These are phyloP conservation scores for Colletotrichum paranaense DNA, from an alignment of 2,329 filamentous ascomycete species.

Conservation along the genomic window DNA sequence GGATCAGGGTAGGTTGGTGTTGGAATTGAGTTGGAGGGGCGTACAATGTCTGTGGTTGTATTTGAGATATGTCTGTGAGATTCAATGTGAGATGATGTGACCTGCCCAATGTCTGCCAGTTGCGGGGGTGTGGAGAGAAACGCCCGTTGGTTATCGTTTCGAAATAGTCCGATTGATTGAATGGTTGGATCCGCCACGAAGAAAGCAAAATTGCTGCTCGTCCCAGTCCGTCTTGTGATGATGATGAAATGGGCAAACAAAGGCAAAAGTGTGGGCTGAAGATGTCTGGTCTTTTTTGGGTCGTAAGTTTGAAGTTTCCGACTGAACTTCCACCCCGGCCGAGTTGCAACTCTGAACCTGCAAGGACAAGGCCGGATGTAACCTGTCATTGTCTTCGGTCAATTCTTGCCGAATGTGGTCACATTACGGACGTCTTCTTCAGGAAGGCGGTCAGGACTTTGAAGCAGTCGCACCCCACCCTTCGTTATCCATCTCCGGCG, in stretches of 20 bases:
- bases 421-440: background rate
- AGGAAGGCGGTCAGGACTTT: slow-evolving; percentile 18
- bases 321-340: slow-evolving; percentile 25
- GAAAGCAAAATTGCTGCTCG: background rate
- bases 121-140: slow-evolving; percentile 2
- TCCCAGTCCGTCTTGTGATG: background rate
- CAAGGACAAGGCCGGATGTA: slow-evolving; percentile 7
- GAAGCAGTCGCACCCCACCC: background rate
- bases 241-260: slow-evolving; percentile 10
- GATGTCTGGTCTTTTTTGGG: background rate
- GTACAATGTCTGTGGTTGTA: background rate
- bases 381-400: background rate
- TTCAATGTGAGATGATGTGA: slow-evolving; percentile 23
- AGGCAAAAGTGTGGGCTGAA: slow-evolving; percentile 18
- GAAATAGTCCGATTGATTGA: background rate
- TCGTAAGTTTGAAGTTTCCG: slow-evolving; percentile 23
- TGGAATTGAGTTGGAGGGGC: too few relatives aligned
- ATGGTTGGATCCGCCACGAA: background rate
- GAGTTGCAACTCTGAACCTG: background rate
- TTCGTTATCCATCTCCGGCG: background rate
- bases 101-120: background rate
- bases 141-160: slow-evolving; percentile 16
- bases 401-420: background rate
- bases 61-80: background rate
- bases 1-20: background rate